Evolutionary conservation across 805 yeast genomes (phyloP).

Genomic region (Zygosaccharomyces lentus): DNA sequence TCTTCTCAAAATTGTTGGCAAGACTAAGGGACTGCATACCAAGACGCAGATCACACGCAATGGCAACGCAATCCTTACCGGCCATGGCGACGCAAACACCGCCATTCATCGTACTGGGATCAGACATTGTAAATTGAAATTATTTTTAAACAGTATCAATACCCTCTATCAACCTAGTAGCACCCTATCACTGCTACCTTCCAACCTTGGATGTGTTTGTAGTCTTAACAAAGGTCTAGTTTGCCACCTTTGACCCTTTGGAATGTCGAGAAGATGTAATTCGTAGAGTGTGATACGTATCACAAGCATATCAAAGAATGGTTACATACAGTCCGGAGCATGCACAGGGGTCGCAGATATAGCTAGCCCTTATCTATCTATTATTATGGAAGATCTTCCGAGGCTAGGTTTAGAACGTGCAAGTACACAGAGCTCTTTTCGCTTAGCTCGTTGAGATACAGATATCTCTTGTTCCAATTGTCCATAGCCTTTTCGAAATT

Average conservation of each 20-base stretch:
- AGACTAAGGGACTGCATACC: constrained; percentile 93
- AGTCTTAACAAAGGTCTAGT: neutral
- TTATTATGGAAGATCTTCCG: neutral
- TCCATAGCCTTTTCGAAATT: constrained; percentile 35
- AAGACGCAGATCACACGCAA: constrained; percentile 90
- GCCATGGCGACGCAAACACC: constrained; percentile 98
- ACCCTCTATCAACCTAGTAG: neutral
- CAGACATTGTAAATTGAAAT: constrained; percentile 47
- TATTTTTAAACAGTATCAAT: neutral
- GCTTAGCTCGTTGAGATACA: constrained; percentile 36
- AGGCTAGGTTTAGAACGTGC: constrained; percentile 33
- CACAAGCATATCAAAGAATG: neutral
- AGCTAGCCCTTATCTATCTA: neutral
- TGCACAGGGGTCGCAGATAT: neutral
- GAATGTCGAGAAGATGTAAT: neutral
- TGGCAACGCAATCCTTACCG: constrained; percentile 97
- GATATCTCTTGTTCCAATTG: constrained; percentile 42
- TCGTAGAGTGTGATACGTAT: neutral
- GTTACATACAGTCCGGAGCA: neutral
- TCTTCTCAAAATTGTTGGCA: constrained; percentile 87
- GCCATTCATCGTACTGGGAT: constrained; percentile 78
- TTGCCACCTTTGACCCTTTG: constrained; percentile 4
- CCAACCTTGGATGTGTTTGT: neutral
- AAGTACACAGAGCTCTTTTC: constrained; percentile 35
- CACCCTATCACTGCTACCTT: neutral